phyloP scores from a whole-genome alignment of 352 stramenopile species.

The Salisapilia sapeloensis region DNA sequence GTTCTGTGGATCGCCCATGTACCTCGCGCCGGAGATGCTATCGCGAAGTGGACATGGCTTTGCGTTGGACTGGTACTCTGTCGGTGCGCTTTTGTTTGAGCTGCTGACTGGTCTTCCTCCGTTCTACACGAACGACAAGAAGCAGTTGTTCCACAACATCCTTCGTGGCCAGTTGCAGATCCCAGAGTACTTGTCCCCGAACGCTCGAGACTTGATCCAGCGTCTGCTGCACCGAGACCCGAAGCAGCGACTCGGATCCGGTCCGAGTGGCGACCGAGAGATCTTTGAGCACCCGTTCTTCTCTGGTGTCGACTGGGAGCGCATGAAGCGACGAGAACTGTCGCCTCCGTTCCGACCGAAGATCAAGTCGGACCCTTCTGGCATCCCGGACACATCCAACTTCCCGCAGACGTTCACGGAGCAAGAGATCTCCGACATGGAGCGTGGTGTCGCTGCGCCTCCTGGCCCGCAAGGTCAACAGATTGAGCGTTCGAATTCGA shows the following conservation, averaged over 20 bases:
- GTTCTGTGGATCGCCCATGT: conserved; percentile 79
- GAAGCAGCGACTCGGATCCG: conserved; percentile 62
- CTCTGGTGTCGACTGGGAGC: conserved; percentile 65
- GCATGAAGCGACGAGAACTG: conserved; percentile 62
- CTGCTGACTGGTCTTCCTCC: conserved; percentile 67
- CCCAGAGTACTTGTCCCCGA: conserved; percentile 54
- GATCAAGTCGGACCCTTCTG: conserved; percentile 49
- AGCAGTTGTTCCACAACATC: conserved; percentile 84
- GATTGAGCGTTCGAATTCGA: conserved; percentile 35
- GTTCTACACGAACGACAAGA: conserved; percentile 82
- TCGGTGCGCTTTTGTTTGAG: conserved; percentile 65
- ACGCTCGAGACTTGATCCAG: conserved; percentile 64
- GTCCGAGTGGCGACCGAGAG: conserved; percentile 52
- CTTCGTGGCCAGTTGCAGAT: conserved; percentile 66
- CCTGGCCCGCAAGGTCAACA: conserved; percentile 32
- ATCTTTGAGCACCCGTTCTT: conserved; percentile 82
- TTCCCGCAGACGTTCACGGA: conserved; percentile 76
- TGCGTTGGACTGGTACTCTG: conserved; percentile 73
- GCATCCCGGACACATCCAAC: conserved; percentile 68
- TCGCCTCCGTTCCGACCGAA: conserved; percentile 73
- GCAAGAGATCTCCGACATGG: conserved; percentile 76
- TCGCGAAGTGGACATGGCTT: conserved; percentile 67
- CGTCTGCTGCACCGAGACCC: conserved; percentile 62
- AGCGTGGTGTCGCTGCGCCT: conserved; percentile 41
- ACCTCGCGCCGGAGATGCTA: conserved; percentile 71